Base-by-base conservation (phyloP, 441 rosid species). In the Populus hybrid region DNA sequence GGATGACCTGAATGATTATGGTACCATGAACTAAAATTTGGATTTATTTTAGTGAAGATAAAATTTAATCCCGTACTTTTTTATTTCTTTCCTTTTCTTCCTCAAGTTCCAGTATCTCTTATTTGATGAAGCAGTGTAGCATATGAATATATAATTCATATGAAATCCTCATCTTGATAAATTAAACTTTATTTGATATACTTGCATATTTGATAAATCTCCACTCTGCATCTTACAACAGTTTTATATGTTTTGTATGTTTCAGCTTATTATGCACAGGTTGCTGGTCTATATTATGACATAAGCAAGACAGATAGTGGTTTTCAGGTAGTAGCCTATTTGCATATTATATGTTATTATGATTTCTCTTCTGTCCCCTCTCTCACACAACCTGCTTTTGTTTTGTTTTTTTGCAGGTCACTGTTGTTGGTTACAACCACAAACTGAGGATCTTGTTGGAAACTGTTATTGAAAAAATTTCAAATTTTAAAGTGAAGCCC, bases 1-100 rank as follows among this genome's bases (percentile, higher is more conserved):
- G 84, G 99, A 94, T 83, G 90, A 92, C 84, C 85, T 96, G 89
- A 96, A 94, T 89, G 98, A 94, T 83, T 94, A 88, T 75, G 98
- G 98, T 96, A 85, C 81, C 87, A 61, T 74, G 72, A 42, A 32
- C 23, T 34, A 32, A 34, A n/a, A 46, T 12, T 23, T n/a, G 10
- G 59, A 23, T 28, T 12, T 64, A 46, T 36, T 9, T 67, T 26
- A 40, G 30, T 36, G 74, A 42, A 66, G 35, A 61, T 34, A 4
- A 66, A 16, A 18, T 32, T 14, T 16, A 6, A 30, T 38, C 7
- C 16, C 57, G 46, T 59, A 53, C 50, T 59, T 42, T n/a, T 70
- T 61, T 7, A 40, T 40, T 40, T 40, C 10, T 40, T 40, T 40
- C n/a, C 26, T 14, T 28, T 53, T 21, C 3, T 12, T 80, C 66